Evolutionary conservation across 495 filamentous ascomycete genomes (phyloP), one percentile per base, ranked within the genome.

Genomic region (Rhypophila decipiens): DNA sequence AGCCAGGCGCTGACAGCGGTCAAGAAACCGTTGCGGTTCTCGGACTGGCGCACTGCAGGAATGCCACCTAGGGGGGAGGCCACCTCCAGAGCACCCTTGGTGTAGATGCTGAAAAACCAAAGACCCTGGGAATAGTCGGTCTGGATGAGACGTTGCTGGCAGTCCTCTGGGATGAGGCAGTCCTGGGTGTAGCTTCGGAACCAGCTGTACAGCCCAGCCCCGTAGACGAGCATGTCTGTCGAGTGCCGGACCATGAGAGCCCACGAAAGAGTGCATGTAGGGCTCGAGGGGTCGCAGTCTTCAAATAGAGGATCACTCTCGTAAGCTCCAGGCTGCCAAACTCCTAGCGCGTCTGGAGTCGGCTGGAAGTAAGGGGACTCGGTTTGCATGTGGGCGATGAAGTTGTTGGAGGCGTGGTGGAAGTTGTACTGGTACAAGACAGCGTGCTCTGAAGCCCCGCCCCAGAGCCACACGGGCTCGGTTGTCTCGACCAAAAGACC

Each of bases 311-410:
- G n/a, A n/a, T n/a, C n/a, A n/a, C 3, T 40, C 40, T 34, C 44
- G 29, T 19, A 38, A 53, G 58, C 5, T 46, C 34, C 0, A 59
- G 58, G 33, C 61, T 53, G 3, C 46, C 41, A 1, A 41, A 22
- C 8, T 21, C 48, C 55, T 20, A 64, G 44, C 11, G 39, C 48
- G 12, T 7, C 72, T 1, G 90, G 88, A 65, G 90, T 90, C 51
- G 76, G 73, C 67, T 91, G 87, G 69, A 81, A 88, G 68, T 96
- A 95, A 11, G 88, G 85, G 1, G 90, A 91, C 64, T 96, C 90
- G 3, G 86, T 82, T 60, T 96, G 90, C 42, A 94, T 85, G 24
- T 86, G 62, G 8, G 76, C 81, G 71, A 87, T 82, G 65, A 85
- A 94, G 49, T 91, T 71, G 59, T 90, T 86, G 55, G 78, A 65